phyloP scores from a whole-genome alignment of 495 filamentous ascomycete species.

The Lophium mytilinum region DNA sequence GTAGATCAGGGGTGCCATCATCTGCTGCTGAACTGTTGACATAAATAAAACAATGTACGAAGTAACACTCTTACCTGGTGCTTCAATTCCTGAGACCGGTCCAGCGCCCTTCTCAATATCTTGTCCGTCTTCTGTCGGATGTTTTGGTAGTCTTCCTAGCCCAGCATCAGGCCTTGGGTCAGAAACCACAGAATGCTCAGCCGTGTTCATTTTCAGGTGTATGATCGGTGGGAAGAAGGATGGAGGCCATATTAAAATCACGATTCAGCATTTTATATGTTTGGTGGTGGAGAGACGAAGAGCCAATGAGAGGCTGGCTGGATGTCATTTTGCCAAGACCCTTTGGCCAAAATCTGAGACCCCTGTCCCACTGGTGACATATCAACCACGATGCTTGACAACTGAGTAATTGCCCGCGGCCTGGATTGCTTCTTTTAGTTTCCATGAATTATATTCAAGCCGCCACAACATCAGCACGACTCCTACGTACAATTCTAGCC shows the following conservation, averaged over 20 bases:
- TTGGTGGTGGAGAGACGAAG: neutral
- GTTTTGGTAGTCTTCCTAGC: neutral
- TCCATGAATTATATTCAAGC: no score
- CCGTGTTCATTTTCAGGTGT: neutral
- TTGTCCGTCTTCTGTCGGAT: neutral
- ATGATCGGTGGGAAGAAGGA: neutral
- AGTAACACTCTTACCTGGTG: neutral
- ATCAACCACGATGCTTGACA: neutral
- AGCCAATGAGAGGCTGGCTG: neutral
- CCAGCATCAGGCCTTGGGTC: neutral
- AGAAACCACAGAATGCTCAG: neutral
- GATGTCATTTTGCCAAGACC: neutral
- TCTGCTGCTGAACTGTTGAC: neutral
- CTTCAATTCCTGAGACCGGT: neutral
- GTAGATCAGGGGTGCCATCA: slow-evolving; percentile 3
- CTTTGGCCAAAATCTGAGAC: neutral
- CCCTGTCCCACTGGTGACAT: neutral
- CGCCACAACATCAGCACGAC: no score
- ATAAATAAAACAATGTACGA: neutral
- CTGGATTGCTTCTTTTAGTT: no score
- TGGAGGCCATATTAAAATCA: neutral
- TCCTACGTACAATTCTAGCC: no score
- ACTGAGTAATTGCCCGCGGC: no score
- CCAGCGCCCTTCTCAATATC: neutral
- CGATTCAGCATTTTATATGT: neutral